These are phyloP conservation scores for Sambucus nigra DNA, from an alignment of 129 eudicot species.

Conservation along the genomic window DNA sequence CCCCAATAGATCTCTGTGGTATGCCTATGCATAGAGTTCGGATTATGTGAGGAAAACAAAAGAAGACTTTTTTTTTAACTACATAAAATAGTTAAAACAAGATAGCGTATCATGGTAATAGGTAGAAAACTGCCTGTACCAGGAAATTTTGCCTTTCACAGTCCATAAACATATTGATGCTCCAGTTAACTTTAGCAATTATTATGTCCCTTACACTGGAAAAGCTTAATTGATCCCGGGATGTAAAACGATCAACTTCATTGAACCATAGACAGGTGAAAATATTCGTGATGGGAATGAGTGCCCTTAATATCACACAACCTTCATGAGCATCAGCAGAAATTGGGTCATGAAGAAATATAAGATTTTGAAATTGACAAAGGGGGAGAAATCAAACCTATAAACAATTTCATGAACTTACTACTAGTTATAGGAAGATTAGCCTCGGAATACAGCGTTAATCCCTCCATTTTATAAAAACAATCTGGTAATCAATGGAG, in stretches of 20 bases:
- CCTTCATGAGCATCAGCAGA: slow-evolving; percentile 95
- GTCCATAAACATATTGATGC: slow-evolving; percentile 72
- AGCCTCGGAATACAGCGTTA: slow-evolving; percentile 77
- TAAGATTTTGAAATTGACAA: neutral
- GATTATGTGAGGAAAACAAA: no score
- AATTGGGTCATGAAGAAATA: neutral
- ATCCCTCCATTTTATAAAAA: slow-evolving; percentile 72
- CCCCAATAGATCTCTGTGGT: slow-evolving; percentile 70
- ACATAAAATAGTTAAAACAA: no score
- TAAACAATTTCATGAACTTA: slow-evolving; percentile 17
- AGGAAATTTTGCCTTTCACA: slow-evolving; percentile 94
- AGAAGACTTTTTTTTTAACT: no score
- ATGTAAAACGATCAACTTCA: slow-evolving; percentile 95
- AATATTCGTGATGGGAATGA: slow-evolving; percentile 74
- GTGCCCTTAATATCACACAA: slow-evolving; percentile 77
- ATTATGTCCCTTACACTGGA: slow-evolving; percentile 78
- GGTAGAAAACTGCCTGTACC: slow-evolving; percentile 90
- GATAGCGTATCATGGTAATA: no score
- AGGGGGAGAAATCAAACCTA: neutral
- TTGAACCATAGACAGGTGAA: slow-evolving; percentile 90
- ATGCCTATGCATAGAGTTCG: slow-evolving; percentile 37
- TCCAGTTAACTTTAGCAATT: slow-evolving; percentile 57
- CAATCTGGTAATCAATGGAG: slow-evolving; percentile 72
- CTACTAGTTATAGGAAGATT: slow-evolving; percentile 95
- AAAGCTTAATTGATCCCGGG: slow-evolving; percentile 91